Conservation (phyloP, 192 early-diverging fungal genomes). For the Gryganskiella cystojenkinii region DNA sequence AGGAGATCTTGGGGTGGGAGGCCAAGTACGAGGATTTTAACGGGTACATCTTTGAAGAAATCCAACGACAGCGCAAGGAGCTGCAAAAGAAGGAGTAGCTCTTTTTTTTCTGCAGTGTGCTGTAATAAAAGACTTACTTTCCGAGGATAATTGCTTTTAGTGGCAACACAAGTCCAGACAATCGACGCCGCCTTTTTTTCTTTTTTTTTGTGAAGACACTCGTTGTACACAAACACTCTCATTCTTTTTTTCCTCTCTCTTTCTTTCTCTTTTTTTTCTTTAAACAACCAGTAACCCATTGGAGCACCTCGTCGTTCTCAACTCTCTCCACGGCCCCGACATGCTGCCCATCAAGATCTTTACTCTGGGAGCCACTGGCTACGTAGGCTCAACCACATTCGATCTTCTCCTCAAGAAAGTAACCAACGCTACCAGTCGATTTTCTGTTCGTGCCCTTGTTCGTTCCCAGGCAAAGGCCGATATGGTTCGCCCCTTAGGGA, state of each 20-base stretch:
- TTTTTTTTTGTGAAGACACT: too few relatives aligned
- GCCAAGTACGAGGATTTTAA: constrained; percentile 31
- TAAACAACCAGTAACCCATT: too few relatives aligned
- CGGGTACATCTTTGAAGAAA: constrained; percentile 22
- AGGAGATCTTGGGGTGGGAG: constrained; percentile 35
- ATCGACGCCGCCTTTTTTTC: too few relatives aligned
- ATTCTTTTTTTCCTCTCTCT: too few relatives aligned
- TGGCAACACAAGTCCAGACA: too few relatives aligned
- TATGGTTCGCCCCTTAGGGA: not conserved
- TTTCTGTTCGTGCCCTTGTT: not conserved
- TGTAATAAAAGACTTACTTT: too few relatives aligned
- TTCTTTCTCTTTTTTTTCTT: too few relatives aligned
- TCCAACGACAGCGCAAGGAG: constrained; percentile 19
- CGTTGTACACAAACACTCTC: not conserved
- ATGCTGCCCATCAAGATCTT: constrained; percentile 10
- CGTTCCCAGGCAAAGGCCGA: constrained; percentile 6
- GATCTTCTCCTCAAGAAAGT: not conserved
- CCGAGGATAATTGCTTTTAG: too few relatives aligned
- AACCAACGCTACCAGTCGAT: not conserved
- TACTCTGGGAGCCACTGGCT: constrained; percentile 6
- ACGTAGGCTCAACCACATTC: not conserved
- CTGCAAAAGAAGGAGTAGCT: not conserved
- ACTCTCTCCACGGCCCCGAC: too few relatives aligned
- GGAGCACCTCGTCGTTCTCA: too few relatives aligned
- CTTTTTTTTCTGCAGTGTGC: too few relatives aligned